Conservation (phyloP, 257 asterid species). For the Solanum etuberosum region DNA sequence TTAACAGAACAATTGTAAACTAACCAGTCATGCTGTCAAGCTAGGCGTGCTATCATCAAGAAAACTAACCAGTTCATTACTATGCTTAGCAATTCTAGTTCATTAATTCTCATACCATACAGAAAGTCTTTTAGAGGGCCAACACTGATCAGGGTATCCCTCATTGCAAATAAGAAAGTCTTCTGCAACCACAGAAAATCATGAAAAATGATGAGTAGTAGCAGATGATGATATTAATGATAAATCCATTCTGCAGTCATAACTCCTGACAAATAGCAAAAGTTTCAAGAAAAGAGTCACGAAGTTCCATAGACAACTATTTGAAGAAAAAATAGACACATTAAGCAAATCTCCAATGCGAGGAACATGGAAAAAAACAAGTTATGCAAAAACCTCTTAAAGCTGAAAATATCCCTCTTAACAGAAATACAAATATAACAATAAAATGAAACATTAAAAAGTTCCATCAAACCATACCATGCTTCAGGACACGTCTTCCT, state of each 20-base stretch:
- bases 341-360: too few relatives aligned
- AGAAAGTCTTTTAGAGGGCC: slow-evolving; percentile 88
- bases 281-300: background rate
- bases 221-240: background rate
- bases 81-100: slow-evolving; percentile 77
- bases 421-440: too few relatives aligned
- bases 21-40: background rate
- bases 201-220: slow-evolving; percentile 10
- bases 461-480: too few relatives aligned
- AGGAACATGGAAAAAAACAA: too few relatives aligned
- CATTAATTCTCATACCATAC: slow-evolving; percentile 72
- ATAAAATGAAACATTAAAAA: too few relatives aligned
- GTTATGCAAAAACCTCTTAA: too few relatives aligned
- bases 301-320: background rate
- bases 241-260: too few relatives aligned
- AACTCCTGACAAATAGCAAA: background rate
- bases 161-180: slow-evolving; percentile 68
- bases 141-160: slow-evolving; percentile 73
- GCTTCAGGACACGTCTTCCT: too few relatives aligned
- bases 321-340: too few relatives aligned
- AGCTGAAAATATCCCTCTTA: too few relatives aligned
- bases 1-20: background rate
- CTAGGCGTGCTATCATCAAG: too few relatives aligned
- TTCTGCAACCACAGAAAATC: slow-evolving; percentile 38
- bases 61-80: slow-evolving; percentile 83